These are phyloP conservation scores for Alternaria viburni DNA, from an alignment of 2,329 filamentous ascomycete genomes.

Conservation along the genomic window DNA sequence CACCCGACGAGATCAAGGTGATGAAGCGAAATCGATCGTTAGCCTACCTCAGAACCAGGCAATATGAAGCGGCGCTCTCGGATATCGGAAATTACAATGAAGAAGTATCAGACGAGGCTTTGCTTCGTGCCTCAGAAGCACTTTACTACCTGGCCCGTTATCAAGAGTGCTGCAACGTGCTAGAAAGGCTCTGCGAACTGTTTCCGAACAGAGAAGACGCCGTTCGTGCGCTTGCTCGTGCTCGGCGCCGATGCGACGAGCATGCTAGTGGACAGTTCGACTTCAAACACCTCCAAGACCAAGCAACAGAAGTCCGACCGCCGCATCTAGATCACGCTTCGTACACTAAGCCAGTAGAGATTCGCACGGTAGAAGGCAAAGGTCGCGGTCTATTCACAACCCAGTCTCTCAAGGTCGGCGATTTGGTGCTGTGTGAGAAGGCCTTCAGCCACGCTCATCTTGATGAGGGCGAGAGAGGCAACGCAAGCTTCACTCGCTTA, in stretches of 20 bases:
- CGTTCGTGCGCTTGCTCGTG: constrained; percentile 17
- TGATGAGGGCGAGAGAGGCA: constrained; percentile 14
- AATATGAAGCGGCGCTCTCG: constrained; percentile 46
- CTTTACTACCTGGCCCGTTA: constrained; percentile 53
- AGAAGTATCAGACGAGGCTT: constrained; percentile 47
- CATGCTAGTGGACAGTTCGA: constrained; percentile 48
- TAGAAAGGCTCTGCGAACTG: constrained; percentile 34
- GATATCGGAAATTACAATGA: constrained; percentile 31
- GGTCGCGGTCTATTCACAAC: constrained; percentile 61
- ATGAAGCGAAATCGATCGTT: constrained; percentile 49
- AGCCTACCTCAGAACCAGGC: constrained; percentile 39
- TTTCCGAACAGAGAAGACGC: constrained; percentile 43
- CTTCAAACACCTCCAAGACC: constrained; percentile 38
- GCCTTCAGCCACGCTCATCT: constrained; percentile 55
- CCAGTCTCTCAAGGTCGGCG: constrained; percentile 45
- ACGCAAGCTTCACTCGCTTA: constrained; percentile 36
- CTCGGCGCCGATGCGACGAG: constrained; percentile 40
- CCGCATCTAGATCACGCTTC: constrained; percentile 58
- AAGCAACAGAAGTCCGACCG: constrained; percentile 48
- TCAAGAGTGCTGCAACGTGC: constrained; percentile 42
- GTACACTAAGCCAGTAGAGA: constrained; percentile 51
- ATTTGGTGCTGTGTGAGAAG: constrained; percentile 57
- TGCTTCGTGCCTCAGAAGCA: constrained; percentile 54
- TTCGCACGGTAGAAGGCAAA: constrained; percentile 47
- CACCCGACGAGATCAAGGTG: constrained; percentile 38